Evolutionary conservation across 2,329 filamentous ascomycete genomes (phyloP), one percentile per base, ranked within the genome.

Genomic region (Sphaerulina vaccinii): DNA sequence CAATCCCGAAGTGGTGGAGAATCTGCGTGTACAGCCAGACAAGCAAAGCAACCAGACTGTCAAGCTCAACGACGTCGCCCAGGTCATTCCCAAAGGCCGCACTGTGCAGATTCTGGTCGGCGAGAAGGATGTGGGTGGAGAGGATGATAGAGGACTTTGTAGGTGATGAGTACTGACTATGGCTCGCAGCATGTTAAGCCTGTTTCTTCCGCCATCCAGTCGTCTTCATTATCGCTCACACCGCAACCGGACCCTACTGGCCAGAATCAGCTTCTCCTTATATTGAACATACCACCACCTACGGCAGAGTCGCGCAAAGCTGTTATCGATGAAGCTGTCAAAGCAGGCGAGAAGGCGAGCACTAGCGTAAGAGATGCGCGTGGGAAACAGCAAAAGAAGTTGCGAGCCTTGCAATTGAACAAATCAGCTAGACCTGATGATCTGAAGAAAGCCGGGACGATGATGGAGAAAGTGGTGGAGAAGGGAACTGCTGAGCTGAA

Each of bases 41-140:
- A 81, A 84, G 62, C 49, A 65, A 35, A 59, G 51, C 18, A 81
- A 78, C 52, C 73, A 79, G 52, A 79, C 70, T 1, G 74, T 80
- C 42, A 75, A 72, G 56, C 61, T 88, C 44, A 76, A 78, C 8
- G 84, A 87, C 63, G 63, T 88, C 51, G 85, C 84, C 2, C 84
- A 86, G 64, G 81, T 88, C 13, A 73, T 87, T 33, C 82, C 83
- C 0, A 83, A 84, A 62, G 83, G 84, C 9, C 70, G 84, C 49
- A 76, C 75, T 60, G 67, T 87, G 23, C 79, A 81, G 52, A 73
- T 88, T n/a, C 66, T 86, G 18, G 81, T 81, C 33, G 80, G 82
- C 11, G 85, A 88, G 62, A 78, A 82, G 62, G 79, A 81, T 53
- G 83, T 86, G 65, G 61, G 77, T 73, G 57, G 24, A 43, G 41